Percentiles rank a stretch among this genome's conserved stretches.
Evolutionary conservation across 2,329 filamentous ascomycete genomes (phyloP).

Genomic region (Mycosphaerella arachidis): DNA sequence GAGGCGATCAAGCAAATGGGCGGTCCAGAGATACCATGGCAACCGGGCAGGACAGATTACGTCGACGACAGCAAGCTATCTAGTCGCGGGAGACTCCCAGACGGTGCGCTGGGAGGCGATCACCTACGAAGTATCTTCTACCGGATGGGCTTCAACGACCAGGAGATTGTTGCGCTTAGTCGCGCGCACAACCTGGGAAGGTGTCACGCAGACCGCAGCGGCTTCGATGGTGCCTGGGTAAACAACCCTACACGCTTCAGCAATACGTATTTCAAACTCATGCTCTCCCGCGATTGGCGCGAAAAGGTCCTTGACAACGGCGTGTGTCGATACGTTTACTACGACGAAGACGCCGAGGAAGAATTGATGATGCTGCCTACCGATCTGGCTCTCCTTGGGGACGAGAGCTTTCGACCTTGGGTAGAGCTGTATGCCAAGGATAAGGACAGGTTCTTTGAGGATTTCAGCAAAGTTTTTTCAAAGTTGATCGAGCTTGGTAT

Average conservation of each 20-base stretch:
- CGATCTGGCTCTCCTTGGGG: slow-evolving; percentile 55
- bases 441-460: slow-evolving; percentile 58
- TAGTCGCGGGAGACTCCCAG: slow-evolving; percentile 54
- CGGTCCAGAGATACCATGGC: slow-evolving; percentile 55
- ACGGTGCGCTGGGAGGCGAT: slow-evolving; percentile 51
- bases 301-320: slow-evolving; percentile 51
- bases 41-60: slow-evolving; percentile 57
- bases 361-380: slow-evolving; percentile 65
- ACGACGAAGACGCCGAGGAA: slow-evolving; percentile 53
- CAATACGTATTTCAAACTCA: slow-evolving; percentile 54
- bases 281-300: slow-evolving; percentile 52
- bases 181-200: slow-evolving; percentile 56
- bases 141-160: slow-evolving; percentile 58
- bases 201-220: slow-evolving; percentile 52
- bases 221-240: slow-evolving; percentile 55
- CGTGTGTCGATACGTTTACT: slow-evolving; percentile 55
- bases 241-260: slow-evolving; percentile 49
- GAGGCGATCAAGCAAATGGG: slow-evolving; percentile 58
- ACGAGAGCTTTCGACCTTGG: slow-evolving; percentile 52
- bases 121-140: slow-evolving; percentile 55
- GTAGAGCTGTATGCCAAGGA: slow-evolving; percentile 58
- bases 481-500: slow-evolving; percentile 61
- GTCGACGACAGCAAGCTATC: slow-evolving; percentile 58
- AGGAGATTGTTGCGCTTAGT: slow-evolving; percentile 55
- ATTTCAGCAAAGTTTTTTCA: slow-evolving; percentile 56